These are phyloP conservation scores for Fistulifera pelliculosa DNA, from an alignment of 108 stramenopile species.

Conservation along the genomic window DNA sequence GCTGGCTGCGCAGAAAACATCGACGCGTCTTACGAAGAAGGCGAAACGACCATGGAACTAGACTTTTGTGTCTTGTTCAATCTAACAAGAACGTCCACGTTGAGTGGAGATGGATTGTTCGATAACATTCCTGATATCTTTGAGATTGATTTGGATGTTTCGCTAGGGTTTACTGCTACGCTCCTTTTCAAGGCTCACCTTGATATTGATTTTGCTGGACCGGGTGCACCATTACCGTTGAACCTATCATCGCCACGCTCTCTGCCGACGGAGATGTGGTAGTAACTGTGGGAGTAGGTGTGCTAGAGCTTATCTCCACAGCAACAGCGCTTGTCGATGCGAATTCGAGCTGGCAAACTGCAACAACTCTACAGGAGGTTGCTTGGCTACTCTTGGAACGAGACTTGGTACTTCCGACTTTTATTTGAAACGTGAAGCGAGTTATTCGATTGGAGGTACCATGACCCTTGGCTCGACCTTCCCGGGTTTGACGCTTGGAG, in stretches of 20 bases:
- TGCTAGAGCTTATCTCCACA: not conserved
- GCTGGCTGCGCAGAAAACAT: not conserved
- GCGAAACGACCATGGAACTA: not conserved
- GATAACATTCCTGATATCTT: not conserved
- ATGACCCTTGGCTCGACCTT: not conserved
- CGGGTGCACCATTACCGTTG: not conserved
- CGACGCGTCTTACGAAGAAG: not conserved
- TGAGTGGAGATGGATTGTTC: not conserved
- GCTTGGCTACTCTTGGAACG: not conserved
- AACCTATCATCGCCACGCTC: not conserved
- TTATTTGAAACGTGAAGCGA: not conserved
- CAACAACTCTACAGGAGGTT: not conserved
- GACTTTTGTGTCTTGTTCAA: not conserved
- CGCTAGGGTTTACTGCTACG: not conserved
- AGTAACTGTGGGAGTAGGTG: not conserved
- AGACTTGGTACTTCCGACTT: not conserved
- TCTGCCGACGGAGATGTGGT: not conserved
- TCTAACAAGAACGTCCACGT: not conserved
- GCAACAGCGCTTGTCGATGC: not conserved
- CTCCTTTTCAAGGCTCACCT: not conserved
- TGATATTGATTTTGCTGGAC: not conserved
- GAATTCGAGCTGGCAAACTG: not conserved
- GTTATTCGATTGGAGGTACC: slow-evolving; percentile 1
- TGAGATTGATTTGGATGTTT: not conserved
- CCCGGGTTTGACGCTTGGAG: not conserved